Evolutionary conservation across 2,329 filamentous ascomycete genomes (phyloP), one percentile per base, ranked within the genome.

Genomic region (Xylariaceae sp.): DNA sequence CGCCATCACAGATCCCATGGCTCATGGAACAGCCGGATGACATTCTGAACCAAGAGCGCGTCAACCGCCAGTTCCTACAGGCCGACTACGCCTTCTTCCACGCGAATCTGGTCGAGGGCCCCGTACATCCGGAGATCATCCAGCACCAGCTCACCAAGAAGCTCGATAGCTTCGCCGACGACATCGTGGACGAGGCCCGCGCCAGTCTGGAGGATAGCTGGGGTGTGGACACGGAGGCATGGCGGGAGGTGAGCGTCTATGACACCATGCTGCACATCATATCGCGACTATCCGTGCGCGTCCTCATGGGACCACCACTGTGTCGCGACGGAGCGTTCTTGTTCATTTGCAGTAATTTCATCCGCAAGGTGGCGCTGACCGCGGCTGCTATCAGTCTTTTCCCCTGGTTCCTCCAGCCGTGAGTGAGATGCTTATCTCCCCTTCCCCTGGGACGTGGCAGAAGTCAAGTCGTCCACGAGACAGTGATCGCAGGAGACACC

Each of bases 41-140:
- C 19, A 60, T 69, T 11, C 60, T 71, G 19, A 69, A 63, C 58
- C 68, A 71, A 55, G 65, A 64, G 53, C 62, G 63, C 29, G 65
- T 69, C 35, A 71, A 70, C 54, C 62, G 68, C 5, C 66, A 68
- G 50, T 70, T 69, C 55, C 62, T 72, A n/a, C 62, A 70, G 61
- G 58, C 65, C 27, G 64, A 70, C 32, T 65, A 70, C 50, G 67
- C 68, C 35, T 69, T 70, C 35, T 60, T 69, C 29, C 66, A 69
- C 34, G 62, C 63, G 12, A 68, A 65, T 46, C 58, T 65, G 45
- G 62, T 69, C 42, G 59, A 62, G n/a, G 58, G 63, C 46, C 67
- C 68, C 2, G 63, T 70, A 4, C 68, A 71, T 35, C 64, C 65
- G 1, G 64, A 69, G 6, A 56, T 70, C 42, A 67, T 70, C 58